phyloP scores from a whole-genome alignment of 208 protist species.

The Polymyxa betae region DNA sequence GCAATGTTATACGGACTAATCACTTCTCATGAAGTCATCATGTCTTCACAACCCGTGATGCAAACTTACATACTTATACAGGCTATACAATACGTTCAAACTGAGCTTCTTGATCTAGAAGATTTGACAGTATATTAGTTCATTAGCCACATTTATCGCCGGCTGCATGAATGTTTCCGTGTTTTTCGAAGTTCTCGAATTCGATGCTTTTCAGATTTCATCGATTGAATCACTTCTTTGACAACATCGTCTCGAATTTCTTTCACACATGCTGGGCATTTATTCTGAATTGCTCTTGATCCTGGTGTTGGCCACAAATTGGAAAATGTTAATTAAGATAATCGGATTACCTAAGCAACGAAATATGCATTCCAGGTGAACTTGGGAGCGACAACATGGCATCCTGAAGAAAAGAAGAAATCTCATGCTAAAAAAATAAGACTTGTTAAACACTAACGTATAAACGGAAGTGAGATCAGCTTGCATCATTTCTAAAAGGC shows the following conservation, averaged over 20 bases:
- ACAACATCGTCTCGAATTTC: not conserved
- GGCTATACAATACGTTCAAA: too few species aligned
- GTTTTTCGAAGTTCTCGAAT: too few species aligned
- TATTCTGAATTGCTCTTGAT: not conserved
- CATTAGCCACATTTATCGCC: too few species aligned
- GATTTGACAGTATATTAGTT: too few species aligned
- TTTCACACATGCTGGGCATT: not conserved
- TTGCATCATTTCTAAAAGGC: not conserved
- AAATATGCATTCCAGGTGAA: not conserved
- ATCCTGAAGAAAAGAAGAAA: not conserved
- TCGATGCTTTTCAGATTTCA: not conserved
- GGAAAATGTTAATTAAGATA: not conserved
- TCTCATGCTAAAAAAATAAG: not conserved
- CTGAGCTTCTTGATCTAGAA: too few species aligned
- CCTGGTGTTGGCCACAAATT: not conserved
- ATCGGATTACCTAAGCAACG: not conserved
- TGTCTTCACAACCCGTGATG: too few species aligned
- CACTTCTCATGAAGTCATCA: too few species aligned
- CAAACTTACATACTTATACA: too few species aligned
- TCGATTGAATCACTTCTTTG: not conserved
- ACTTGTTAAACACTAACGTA: not conserved
- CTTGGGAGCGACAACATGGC: not conserved
- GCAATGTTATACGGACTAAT: too few species aligned
- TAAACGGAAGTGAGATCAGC: not conserved
- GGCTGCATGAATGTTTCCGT: too few species aligned